Evolutionary conservation across 1,139 yeast species (phyloP).

Genomic region (Casaregolazyma lundiana): DNA sequence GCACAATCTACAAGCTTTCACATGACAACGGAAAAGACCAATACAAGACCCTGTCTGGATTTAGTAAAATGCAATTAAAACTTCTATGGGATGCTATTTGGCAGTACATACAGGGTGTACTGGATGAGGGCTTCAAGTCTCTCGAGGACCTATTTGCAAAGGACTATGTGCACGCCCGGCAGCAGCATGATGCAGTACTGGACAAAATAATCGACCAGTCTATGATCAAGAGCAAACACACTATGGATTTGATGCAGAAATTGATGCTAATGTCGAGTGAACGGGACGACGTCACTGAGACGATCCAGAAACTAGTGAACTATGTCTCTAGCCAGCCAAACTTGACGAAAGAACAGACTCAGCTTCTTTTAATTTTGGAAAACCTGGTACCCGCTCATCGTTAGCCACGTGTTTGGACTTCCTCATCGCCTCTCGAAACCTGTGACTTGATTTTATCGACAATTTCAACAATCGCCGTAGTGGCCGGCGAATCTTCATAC

Average conservation of each 20-base stretch:
- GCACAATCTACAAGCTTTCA: conserved; percentile 13
- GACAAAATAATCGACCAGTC: conserved; percentile 1
- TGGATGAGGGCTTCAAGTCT: neutral
- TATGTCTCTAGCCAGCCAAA: neutral
- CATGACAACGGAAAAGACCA: conserved; percentile 15
- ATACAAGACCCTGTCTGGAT: conserved; percentile 4
- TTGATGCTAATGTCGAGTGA: neutral
- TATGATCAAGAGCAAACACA: neutral
- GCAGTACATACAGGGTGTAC: conserved; percentile 23
- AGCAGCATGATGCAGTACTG: conserved; percentile 4
- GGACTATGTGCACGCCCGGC: conserved; percentile 1
- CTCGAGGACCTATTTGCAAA: conserved; percentile 3
- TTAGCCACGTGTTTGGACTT: neutral
- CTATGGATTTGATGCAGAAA: neutral
- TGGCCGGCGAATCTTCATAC: conserved; percentile 91
- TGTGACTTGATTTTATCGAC: conserved; percentile 37
- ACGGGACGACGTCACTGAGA: neutral
- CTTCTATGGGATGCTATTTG: conserved; percentile 23
- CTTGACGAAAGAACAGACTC: neutral
- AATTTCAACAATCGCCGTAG: conserved; percentile 78
- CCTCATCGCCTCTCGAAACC: neutral
- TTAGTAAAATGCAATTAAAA: conserved; percentile 12
- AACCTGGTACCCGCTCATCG: neutral
- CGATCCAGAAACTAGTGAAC: neutral
- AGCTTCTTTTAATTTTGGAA: conserved; percentile 2